A percentile compares a stretch with the other conserved stretches of the same genome.
phyloP scores from a whole-genome alignment of 257 asterid species.

The Asclepias syriaca region DNA sequence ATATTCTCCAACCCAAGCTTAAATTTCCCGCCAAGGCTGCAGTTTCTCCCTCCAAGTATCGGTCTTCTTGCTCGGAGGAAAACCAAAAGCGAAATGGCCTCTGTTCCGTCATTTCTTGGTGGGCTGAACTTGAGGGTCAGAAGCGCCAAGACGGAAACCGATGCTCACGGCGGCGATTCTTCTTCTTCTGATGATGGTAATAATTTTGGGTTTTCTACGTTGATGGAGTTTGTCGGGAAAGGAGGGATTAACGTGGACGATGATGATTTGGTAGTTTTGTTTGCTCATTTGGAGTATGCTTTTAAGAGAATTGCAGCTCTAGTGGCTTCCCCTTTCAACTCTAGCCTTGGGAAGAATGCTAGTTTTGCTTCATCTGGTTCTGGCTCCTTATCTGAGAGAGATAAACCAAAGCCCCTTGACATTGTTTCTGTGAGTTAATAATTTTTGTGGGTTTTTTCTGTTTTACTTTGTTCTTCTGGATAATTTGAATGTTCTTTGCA shows the following conservation, averaged over 20 bases:
- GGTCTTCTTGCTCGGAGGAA: constrained; percentile 25
- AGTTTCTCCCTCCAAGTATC: constrained; percentile 24
- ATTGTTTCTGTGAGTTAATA: constrained; percentile 55
- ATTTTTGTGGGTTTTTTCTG: not conserved
- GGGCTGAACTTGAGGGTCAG: constrained; percentile 37
- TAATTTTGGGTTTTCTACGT: constrained; percentile 44
- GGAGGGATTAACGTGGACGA: constrained; percentile 60
- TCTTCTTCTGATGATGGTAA: constrained; percentile 12
- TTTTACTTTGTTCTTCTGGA: not conserved
- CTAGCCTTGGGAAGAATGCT: constrained; percentile 37
- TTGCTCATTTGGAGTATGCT: constrained; percentile 69
- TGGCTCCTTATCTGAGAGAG: constrained; percentile 44
- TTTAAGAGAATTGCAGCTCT: constrained; percentile 82
- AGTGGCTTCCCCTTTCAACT: constrained; percentile 86
- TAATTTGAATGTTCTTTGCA: not conserved
- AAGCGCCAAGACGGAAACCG: constrained; percentile 19
- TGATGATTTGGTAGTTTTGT: constrained; percentile 66
- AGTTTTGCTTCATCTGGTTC: constrained; percentile 17
- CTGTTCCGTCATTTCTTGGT: constrained; percentile 27
- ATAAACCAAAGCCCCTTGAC: constrained; percentile 92
- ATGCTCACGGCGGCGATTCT: constrained; percentile 9
- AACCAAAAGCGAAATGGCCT: constrained; percentile 33
- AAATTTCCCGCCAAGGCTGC: constrained; percentile 28
- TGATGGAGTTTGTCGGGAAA: constrained; percentile 64
- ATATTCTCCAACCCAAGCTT: constrained; percentile 32